Conservation (phyloP, 2,329 filamentous ascomycete species). For the Pyricularia pennisetigena region DNA sequence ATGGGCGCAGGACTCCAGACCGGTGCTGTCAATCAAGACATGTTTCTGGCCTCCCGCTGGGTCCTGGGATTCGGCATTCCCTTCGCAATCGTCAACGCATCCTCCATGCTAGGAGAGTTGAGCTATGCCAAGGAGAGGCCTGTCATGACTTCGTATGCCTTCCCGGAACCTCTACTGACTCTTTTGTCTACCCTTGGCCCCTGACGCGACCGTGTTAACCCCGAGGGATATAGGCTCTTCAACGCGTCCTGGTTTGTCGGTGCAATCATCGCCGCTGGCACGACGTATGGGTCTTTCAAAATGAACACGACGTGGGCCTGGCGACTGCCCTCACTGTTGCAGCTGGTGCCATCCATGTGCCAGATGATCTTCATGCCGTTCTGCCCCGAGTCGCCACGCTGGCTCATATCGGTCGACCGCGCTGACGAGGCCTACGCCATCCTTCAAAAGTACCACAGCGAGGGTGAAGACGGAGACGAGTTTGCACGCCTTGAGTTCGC, state of each 20-base stretch:
- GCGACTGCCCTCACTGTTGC: constrained; percentile 11
- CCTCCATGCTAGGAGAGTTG: constrained; percentile 24
- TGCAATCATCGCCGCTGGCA: constrained; percentile 34
- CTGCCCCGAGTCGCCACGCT: constrained; percentile 38
- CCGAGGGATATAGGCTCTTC: not conserved
- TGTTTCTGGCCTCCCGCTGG: constrained; percentile 18
- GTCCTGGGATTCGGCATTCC: constrained; percentile 11
- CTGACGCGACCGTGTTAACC: no score
- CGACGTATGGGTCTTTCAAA: constrained; percentile 17
- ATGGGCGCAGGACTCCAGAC: constrained; percentile 25
- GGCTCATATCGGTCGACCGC: constrained; percentile 37
- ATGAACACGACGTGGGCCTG: constrained; percentile 10
- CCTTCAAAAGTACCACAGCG: constrained; percentile 46
- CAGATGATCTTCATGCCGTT: constrained; percentile 5
- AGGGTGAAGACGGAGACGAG: constrained; percentile 40
- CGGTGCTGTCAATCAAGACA: constrained; percentile 15
- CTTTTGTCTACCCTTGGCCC: no score
- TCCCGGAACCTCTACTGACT: not conserved
- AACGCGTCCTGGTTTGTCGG: constrained; percentile 17
- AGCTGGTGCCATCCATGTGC: constrained; percentile 7
- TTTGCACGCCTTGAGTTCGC: constrained; percentile 46
- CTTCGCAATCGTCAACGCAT: constrained; percentile 18
- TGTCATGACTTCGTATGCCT: constrained; percentile 15
- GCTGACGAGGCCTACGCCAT: constrained; percentile 43
- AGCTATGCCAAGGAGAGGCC: constrained; percentile 21